These are phyloP conservation scores for Apiospora malaysiana DNA, from an alignment of 2,329 filamentous ascomycete genomes.

Conservation along the genomic window DNA sequence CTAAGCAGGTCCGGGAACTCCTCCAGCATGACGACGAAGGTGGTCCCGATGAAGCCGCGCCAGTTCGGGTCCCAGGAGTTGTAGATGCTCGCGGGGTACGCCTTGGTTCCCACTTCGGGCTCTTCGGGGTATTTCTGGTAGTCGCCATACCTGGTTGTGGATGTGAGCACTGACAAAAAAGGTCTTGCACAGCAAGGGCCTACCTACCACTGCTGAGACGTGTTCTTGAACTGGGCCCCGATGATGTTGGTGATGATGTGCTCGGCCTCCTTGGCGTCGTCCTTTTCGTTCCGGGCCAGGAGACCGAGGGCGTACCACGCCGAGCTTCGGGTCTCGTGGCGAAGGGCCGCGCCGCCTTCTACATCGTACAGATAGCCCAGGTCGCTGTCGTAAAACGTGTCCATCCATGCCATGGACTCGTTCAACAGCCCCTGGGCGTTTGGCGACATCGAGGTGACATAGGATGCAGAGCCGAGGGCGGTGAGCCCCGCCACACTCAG, in stretches of 20 bases:
- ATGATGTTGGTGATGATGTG: conserved; percentile 62
- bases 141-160: conserved; percentile 47
- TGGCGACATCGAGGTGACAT: conserved; percentile 24
- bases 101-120: conserved; percentile 57
- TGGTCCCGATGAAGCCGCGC: conserved; percentile 67
- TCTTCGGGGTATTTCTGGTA: conserved; percentile 63
- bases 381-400: conserved; percentile 57
- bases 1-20: conserved; percentile 58
- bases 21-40: conserved; percentile 63
- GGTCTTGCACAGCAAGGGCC: background rate
- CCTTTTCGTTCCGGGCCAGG: conserved; percentile 57
- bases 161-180: background rate
- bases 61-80: conserved; percentile 66
- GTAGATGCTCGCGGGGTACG: conserved; percentile 47
- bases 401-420: conserved; percentile 61
- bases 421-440: conserved; percentile 49
- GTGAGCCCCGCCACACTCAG: background rate
- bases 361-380: conserved; percentile 61
- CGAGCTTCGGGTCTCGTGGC: conserved; percentile 62
- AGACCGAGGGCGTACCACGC: conserved; percentile 66
- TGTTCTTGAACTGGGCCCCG: conserved; percentile 56
- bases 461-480: background rate
- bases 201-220: conserved; percentile 58
- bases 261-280: conserved; percentile 56
- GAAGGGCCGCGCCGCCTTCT: conserved; percentile 49